A percentile compares a stretch with the other conserved stretches of the same genome.
Conservation (phyloP, 2,329 filamentous ascomycete species). For the Aspergillus udagawae region DNA sequence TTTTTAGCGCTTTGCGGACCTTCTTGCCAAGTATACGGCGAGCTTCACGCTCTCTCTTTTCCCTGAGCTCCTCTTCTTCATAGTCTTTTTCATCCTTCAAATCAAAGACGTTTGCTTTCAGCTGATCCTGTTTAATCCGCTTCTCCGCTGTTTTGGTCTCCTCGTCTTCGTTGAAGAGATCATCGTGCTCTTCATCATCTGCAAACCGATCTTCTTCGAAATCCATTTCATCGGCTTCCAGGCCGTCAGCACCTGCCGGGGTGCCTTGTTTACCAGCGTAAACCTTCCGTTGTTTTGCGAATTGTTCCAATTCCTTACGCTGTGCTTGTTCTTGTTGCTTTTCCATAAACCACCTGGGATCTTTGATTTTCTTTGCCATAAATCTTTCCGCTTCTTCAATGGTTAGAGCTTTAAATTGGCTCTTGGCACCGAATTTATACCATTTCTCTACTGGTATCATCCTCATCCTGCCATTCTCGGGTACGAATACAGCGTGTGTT, state of each 20-base stretch:
- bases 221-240: conserved; percentile 63
- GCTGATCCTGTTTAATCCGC: conserved; percentile 71
- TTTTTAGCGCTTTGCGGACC: conserved; percentile 75
- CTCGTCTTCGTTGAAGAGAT: conserved; percentile 80
- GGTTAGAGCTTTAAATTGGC: conserved; percentile 68
- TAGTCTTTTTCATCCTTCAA: conserved; percentile 66
- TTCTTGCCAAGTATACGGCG: conserved; percentile 70
- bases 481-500: conserved; percentile 71
- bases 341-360: conserved; percentile 76
- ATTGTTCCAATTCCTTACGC: conserved; percentile 59
- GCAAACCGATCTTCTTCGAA: conserved; percentile 73
- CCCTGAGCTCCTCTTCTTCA: conserved; percentile 64
- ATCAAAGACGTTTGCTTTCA: conserved; percentile 85
- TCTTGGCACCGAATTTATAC: conserved; percentile 62
- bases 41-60: conserved; percentile 61
- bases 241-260: conserved; percentile 44
- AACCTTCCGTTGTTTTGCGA: conserved; percentile 44
- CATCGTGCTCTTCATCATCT: conserved; percentile 76
- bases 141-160: conserved; percentile 69
- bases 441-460: conserved; percentile 94
- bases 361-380: conserved; percentile 73
- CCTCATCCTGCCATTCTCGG: conserved; percentile 68
- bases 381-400: conserved; percentile 81
- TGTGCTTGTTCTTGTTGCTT: conserved; percentile 49
- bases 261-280: conserved; percentile 44